A percentile compares a stretch with the other conserved stretches of the same genome.
These are phyloP conservation scores for Cerrena zonata DNA, from an alignment of 1,284 basidiomycete genomes.

Conservation along the genomic window DNA sequence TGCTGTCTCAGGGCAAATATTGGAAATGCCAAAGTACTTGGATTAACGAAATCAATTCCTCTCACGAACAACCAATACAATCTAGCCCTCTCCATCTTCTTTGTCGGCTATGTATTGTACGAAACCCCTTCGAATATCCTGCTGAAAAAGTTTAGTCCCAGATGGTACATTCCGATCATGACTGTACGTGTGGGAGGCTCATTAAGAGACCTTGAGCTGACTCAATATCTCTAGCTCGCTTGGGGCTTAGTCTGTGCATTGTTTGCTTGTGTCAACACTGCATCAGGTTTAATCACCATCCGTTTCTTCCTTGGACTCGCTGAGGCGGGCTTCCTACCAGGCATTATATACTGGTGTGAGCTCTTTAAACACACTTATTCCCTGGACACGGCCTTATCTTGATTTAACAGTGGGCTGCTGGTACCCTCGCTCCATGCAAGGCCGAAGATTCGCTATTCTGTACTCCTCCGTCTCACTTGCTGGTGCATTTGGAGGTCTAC, in stretches of 20 bases:
- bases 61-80: slow-evolving; percentile 45
- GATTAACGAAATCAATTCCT: slow-evolving; percentile 18
- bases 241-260: slow-evolving; percentile 22
- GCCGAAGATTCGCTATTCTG: slow-evolving; percentile 36
- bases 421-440: slow-evolving; percentile 25
- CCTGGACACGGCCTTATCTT: neutral
- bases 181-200: slow-evolving; percentile 17
- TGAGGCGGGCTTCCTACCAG: slow-evolving; percentile 49
- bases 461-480: slow-evolving; percentile 56
- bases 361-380: too few relatives aligned
- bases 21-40: slow-evolving; percentile 37
- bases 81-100: slow-evolving; percentile 57
- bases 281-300: slow-evolving; percentile 49
- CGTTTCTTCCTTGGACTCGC: slow-evolving; percentile 57
- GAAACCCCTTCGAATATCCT: slow-evolving; percentile 50
- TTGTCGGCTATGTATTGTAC: slow-evolving; percentile 63
- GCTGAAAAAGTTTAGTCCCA: slow-evolving; percentile 26
- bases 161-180: slow-evolving; percentile 43
- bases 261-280: slow-evolving; percentile 45
- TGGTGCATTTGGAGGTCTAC: slow-evolving; percentile 58
- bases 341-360: slow-evolving; percentile 45
- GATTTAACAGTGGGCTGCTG: slow-evolving; percentile 24
- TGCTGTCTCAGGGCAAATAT: slow-evolving; percentile 30
- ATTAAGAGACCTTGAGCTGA: neutral
- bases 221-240: slow-evolving; percentile 15